These are phyloP conservation scores for Wickerhamomyces silvicola DNA, from an alignment of 805 yeast species.

Conservation along the genomic window DNA sequence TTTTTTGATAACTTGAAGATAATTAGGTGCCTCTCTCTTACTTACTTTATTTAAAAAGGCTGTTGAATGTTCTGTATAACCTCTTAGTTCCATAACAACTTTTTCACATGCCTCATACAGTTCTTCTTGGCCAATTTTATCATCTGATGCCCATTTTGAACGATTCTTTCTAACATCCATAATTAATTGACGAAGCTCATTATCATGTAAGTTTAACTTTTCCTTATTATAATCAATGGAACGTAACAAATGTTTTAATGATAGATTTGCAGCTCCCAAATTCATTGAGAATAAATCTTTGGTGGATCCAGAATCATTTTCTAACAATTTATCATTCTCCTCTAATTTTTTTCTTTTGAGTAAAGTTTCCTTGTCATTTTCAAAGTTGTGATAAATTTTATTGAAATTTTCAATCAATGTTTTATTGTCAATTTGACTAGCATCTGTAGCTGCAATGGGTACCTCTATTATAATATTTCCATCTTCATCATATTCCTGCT, in stretches of 20 bases:
- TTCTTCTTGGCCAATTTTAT: constrained; percentile 94
- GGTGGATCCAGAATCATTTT: constrained; percentile 15
- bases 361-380: constrained; percentile 68
- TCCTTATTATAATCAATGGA: constrained; percentile 77
- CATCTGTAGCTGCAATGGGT: constrained; percentile 29
- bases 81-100: constrained; percentile 82
- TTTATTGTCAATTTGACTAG: constrained; percentile 28
- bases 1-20: constrained; percentile 77
- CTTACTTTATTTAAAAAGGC: constrained; percentile 95
- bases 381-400: constrained; percentile 70
- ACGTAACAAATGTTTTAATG: constrained; percentile 72
- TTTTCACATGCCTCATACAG: constrained; percentile 96
- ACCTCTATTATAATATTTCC: constrained; percentile 24
- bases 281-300: constrained; percentile 32
- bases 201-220: constrained; percentile 66
- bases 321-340: constrained; percentile 67
- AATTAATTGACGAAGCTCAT: constrained; percentile 76
- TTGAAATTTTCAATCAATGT: constrained; percentile 53
- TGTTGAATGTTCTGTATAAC: constrained; percentile 93
- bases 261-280: constrained; percentile 68
- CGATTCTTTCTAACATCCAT: constrained; percentile 92
- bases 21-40: constrained; percentile 96
- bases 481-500: constrained; percentile 14
- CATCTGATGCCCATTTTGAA: constrained; percentile 97
- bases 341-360: constrained; percentile 71